Evolutionary conservation across 108 stramenopile genomes (phyloP).

Genomic region (Cylindrotheca fusiformis): DNA sequence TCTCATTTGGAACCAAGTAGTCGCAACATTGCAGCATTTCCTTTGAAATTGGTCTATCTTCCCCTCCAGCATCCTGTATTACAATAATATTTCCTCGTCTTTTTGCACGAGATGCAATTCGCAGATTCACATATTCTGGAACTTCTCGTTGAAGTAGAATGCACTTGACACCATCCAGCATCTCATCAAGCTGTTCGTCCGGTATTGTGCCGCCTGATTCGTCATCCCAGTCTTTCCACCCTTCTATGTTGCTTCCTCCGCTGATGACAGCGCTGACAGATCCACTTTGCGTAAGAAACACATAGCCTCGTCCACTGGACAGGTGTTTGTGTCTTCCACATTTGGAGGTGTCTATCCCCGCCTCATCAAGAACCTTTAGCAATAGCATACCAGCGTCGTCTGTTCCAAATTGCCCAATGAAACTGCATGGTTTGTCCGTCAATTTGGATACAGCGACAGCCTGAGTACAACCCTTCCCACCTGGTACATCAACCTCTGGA

Average conservation of each 20-base stretch:
- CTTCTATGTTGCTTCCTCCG: slow-evolving; percentile 70
- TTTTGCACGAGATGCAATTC: slow-evolving; percentile 46
- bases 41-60: slow-evolving; percentile 54
- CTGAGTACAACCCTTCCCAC: slow-evolving; percentile 83
- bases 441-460: slow-evolving; percentile 70
- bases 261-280: slow-evolving; percentile 72
- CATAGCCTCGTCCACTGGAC: slow-evolving; percentile 75
- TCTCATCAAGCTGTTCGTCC: slow-evolving; percentile 29
- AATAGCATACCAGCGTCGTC: slow-evolving; percentile 53
- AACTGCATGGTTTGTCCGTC: slow-evolving; percentile 24
- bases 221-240: slow-evolving; percentile 50
- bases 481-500: slow-evolving; percentile 62
- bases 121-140: slow-evolving; percentile 67
- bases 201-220: not conserved
- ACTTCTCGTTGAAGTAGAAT: slow-evolving; percentile 75
- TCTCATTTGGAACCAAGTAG: slow-evolving; percentile 78
- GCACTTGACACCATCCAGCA: slow-evolving; percentile 28
- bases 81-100: slow-evolving; percentile 33
- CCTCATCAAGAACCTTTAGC: slow-evolving; percentile 29
- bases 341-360: slow-evolving; percentile 42
- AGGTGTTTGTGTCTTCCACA: slow-evolving; percentile 31
- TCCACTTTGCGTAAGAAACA: slow-evolving; percentile 58
- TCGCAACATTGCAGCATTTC: slow-evolving; percentile 57
- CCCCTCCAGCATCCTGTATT: slow-evolving; percentile 76
- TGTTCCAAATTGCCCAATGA: slow-evolving; percentile 73